phyloP scores from a whole-genome alignment of 495 filamentous ascomycete species.

The Parathielavia appendiculata region DNA sequence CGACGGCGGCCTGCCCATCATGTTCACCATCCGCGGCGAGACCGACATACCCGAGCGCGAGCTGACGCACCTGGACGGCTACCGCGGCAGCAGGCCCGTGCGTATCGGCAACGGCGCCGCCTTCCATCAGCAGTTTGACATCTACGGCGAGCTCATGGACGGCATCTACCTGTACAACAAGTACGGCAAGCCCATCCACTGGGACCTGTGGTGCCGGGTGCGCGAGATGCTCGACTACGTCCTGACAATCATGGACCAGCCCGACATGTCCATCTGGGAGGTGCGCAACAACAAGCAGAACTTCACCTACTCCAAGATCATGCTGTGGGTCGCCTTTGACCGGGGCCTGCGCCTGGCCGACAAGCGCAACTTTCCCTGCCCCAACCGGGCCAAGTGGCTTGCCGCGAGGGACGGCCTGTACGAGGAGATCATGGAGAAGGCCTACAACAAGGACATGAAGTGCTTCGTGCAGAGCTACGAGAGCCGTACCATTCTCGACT shows the following conservation, averaged over 20 bases:
- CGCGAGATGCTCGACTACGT: constrained; percentile 44
- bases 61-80: constrained; percentile 61
- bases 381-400: constrained; percentile 58
- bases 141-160: constrained; percentile 72
- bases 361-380: constrained; percentile 64
- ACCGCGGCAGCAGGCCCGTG: constrained; percentile 61
- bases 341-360: constrained; percentile 64
- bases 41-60: constrained; percentile 66
- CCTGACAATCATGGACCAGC: constrained; percentile 49
- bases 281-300: constrained; percentile 66
- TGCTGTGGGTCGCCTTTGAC: constrained; percentile 73
- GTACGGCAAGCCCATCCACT: constrained; percentile 66
- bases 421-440: constrained; percentile 67
- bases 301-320: constrained; percentile 68
- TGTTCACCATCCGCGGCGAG: constrained; percentile 69
- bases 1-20: constrained; percentile 61
- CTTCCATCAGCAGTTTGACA: constrained; percentile 68
- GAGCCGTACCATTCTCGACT: constrained; percentile 59
- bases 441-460: constrained; percentile 57
- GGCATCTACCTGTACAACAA: constrained; percentile 73
- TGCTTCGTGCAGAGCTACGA: constrained; percentile 71
- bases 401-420: constrained; percentile 57
- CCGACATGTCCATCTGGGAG: constrained; percentile 78
- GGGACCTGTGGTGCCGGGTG: constrained; percentile 55
- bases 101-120: constrained; percentile 72